phyloP scores from a whole-genome alignment of 352 stramenopile species.

The Phytophthora aleatoria region DNA sequence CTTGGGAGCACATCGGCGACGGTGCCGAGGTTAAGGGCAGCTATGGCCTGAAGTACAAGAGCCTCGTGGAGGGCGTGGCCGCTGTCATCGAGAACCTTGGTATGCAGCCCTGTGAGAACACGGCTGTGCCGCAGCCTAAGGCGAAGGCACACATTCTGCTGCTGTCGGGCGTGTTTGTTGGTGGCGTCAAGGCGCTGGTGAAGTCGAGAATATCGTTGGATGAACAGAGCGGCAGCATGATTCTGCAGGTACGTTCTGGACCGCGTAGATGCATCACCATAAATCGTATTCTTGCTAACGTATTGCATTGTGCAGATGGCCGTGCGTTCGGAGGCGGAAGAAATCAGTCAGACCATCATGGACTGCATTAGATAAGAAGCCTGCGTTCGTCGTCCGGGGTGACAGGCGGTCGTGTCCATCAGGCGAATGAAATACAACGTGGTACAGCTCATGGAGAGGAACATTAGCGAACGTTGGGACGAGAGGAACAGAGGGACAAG shows the following conservation, averaged over 20 bases:
- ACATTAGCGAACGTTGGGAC: slow-evolving; percentile 28
- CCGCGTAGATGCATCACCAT: neutral
- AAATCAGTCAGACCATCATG: slow-evolving; percentile 96
- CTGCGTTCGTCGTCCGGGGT: slow-evolving; percentile 13
- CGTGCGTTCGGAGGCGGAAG: slow-evolving; percentile 93
- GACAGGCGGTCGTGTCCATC: slow-evolving; percentile 21
- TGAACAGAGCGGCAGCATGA: slow-evolving; percentile 88
- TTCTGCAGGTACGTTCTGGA: slow-evolving; percentile 77
- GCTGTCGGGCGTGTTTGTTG: slow-evolving; percentile 96
- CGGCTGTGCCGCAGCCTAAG: slow-evolving; percentile 82
- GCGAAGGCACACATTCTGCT: slow-evolving; percentile 96
- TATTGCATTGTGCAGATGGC: slow-evolving; percentile 88
- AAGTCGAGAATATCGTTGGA: slow-evolving; percentile 95
- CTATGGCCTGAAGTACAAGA: slow-evolving; percentile 97
- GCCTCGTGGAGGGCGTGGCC: slow-evolving; percentile 94
- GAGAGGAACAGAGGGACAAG: slow-evolving; percentile 12
- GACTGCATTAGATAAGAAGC: slow-evolving; percentile 94
- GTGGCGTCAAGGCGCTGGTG: slow-evolving; percentile 94
- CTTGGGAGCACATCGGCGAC: slow-evolving; percentile 96
- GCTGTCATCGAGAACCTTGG: slow-evolving; percentile 97
- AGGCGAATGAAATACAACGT: slow-evolving; percentile 21
- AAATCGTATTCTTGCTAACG: slow-evolving; percentile 5
- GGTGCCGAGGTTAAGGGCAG: slow-evolving; percentile 96
- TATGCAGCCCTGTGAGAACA: slow-evolving; percentile 98
- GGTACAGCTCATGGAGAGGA: slow-evolving; percentile 32